These are phyloP conservation scores for Bothriochloa decipiens DNA, from an alignment of 176 grass and related monocot species.

Conservation along the genomic window DNA sequence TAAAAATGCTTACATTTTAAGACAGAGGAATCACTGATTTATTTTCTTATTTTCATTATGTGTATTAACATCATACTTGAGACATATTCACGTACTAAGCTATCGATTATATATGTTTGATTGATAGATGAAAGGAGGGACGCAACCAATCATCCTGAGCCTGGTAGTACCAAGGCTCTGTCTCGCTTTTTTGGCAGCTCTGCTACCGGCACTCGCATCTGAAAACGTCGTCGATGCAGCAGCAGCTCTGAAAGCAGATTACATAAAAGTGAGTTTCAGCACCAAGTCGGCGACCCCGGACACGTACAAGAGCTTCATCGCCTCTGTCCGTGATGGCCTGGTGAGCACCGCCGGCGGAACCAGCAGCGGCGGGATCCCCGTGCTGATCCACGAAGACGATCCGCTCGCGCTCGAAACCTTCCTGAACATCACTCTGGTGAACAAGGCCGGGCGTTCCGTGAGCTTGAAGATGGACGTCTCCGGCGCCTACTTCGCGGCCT, in stretches of 20 bases:
- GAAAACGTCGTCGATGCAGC: background rate
- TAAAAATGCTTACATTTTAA: too few species aligned
- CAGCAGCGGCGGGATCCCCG: background rate
- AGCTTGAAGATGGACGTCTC: background rate
- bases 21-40: too few species aligned
- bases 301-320: background rate
- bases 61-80: too few species aligned
- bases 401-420: background rate
- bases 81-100: too few species aligned
- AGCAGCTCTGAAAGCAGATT: background rate
- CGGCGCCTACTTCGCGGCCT: background rate
- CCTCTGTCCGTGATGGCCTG: background rate
- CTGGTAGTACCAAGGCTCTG: background rate
- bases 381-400: background rate
- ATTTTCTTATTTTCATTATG: too few species aligned
- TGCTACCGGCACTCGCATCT: background rate
- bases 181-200: background rate
- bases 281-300: background rate
- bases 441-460: background rate
- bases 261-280: background rate
- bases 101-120: background rate
- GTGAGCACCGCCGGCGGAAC: background rate
- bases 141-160: background rate
- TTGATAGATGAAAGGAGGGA: background rate
- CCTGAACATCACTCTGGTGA: background rate